Base-by-base conservation (phyloP, 805 yeast species). In the Tetrapisispora fleetii region DNA sequence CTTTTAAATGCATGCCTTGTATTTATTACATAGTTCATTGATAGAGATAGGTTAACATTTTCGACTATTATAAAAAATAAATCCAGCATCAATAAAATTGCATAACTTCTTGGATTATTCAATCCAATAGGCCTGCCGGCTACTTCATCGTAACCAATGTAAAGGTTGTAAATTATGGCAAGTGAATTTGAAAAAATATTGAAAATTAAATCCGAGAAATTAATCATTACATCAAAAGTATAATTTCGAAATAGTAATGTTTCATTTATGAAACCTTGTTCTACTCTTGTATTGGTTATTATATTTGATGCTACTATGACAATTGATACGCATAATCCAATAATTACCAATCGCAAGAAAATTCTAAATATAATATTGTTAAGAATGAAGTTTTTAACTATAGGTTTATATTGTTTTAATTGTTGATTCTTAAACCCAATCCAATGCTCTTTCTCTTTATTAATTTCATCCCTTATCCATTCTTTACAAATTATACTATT, bases 51-150 rank as follows among this genome's bases (percentile, higher is more conserved):
- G 62, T 89, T 90, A 1, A 96, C 96, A 42, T 93, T 78, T 17
- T 89, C 81, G 59, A 90, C 85, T 22, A 91, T 88, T 54, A 93
- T 87, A 65, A 93, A 88, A 32, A 91, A 67, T 40, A 91, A 70
- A 63, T 93, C 99, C 56, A 89, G 71, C 72, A 88, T 71, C 50
- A 91, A 77, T 47, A 91, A 75, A 59, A 85, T 75, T 72, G 93
- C 77, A 63, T 93, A 91, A 22, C 83, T 88, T 51, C 78, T 70
- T 0, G 97, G 95, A 53, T 87, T 78, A 54, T 98, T 76, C 41
- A 93, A 72, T 0, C 99, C 99, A 43, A 93, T 65, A 0, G 98
- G 99, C 61, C 88, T 85, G 11, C 48, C 48, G 13, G 96, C 95
- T 65, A 87, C 90, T 65, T 93, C 99, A 65, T 93, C 98, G 59